Evolutionary conservation across 768 basidiomycete genomes (phyloP).

Genomic region (Suillus variegatus): DNA sequence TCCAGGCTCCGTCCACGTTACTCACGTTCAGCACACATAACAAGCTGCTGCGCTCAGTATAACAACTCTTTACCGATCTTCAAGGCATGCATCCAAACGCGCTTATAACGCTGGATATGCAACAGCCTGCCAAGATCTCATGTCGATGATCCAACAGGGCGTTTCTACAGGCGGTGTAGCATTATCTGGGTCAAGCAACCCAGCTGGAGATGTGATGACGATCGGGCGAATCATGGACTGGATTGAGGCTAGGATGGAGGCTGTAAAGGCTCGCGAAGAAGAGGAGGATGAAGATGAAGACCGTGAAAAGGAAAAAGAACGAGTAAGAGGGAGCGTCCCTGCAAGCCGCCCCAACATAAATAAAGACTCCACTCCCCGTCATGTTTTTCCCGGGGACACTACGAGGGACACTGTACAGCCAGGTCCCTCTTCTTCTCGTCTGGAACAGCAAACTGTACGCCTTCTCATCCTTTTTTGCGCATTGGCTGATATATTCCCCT

Average conservation of each 20-base stretch:
- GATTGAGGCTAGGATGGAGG: slow-evolving; percentile 80
- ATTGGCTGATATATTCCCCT: slow-evolving; percentile 12
- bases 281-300: slow-evolving; percentile 86
- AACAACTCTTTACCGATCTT: slow-evolving; percentile 82
- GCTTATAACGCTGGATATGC: slow-evolving; percentile 83
- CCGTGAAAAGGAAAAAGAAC: slow-evolving; percentile 54
- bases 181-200: slow-evolving; percentile 40
- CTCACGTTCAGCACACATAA: slow-evolving; percentile 23
- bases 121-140: slow-evolving; percentile 75
- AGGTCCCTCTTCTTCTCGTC: slow-evolving; percentile 17
- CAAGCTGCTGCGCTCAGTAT: slow-evolving; percentile 82
- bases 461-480: not conserved
- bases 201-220: slow-evolving; percentile 61
- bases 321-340: slow-evolving; percentile 31
- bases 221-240: slow-evolving; percentile 84
- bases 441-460: slow-evolving; percentile 33
- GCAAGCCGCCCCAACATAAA: slow-evolving; percentile 16
- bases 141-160: slow-evolving; percentile 82
- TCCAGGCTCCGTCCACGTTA: slow-evolving; percentile 7
- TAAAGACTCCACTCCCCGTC: slow-evolving; percentile 20
- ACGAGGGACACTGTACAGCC: slow-evolving; percentile 22
- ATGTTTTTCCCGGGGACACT: slow-evolving; percentile 17
- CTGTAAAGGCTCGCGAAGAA: slow-evolving; percentile 70
- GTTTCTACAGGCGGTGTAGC: slow-evolving; percentile 62
- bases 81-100: slow-evolving; percentile 72